A percentile compares a stretch with the other conserved stretches of the same genome.
Evolutionary conservation across 202 grass and related monocot species (phyloP).

Genomic region (Digitaria exilis): DNA sequence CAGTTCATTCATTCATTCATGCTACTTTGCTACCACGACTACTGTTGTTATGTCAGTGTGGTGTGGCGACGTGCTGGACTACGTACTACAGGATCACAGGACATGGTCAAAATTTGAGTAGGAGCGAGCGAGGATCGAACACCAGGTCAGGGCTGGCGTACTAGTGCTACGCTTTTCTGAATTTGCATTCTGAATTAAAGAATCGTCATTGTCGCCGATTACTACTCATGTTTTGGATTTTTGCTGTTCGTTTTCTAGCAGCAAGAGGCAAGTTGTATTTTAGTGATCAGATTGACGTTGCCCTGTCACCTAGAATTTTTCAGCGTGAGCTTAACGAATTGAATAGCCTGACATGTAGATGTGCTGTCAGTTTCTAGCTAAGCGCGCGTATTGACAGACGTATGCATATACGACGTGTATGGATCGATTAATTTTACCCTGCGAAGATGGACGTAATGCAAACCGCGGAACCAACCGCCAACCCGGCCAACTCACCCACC

Average conservation of each 20-base stretch:
- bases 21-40: background rate
- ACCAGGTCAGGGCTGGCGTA: conserved; percentile 1
- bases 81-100: background rate
- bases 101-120: background rate
- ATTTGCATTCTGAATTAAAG: background rate
- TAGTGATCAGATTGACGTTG: background rate
- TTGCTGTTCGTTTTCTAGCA: conserved; percentile 2
- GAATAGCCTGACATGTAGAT: background rate
- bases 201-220: background rate
- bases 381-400: background rate
- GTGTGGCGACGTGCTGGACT: background rate
- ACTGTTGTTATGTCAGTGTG: background rate
- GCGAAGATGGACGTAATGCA: conserved; percentile 99
- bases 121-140: background rate
- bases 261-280: conserved; percentile 4
- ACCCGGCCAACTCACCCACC: conserved; percentile 96
- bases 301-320: background rate
- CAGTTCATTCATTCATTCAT: background rate
- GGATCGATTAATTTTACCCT: conserved; percentile 65
- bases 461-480: conserved; percentile 91
- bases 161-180: background rate
- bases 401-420: background rate
- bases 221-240: conserved; percentile 26
- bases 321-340: conserved; percentile 5
- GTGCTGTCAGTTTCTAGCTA: conserved; percentile 13